Conservation (phyloP, 2,329 filamentous ascomycete genomes). For the Dothiorella sarmentorum region DNA sequence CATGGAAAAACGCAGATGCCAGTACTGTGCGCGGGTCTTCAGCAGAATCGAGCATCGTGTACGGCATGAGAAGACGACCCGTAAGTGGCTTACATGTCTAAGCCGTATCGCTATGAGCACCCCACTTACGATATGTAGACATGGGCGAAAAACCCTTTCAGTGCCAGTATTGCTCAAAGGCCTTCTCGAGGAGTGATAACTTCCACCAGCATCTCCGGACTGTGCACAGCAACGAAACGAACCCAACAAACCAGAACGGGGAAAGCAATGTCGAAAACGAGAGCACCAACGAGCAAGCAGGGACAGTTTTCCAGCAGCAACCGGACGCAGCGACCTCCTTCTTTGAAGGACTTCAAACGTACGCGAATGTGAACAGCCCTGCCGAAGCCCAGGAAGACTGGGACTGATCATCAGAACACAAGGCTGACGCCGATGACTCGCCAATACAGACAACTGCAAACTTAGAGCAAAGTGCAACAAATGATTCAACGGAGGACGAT, state of each 20-base stretch:
- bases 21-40: slow-evolving; percentile 8
- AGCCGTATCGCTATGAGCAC: background rate
- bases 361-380: slow-evolving; percentile 7
- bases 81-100: background rate
- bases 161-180: slow-evolving; percentile 13
- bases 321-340: background rate
- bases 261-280: background rate
- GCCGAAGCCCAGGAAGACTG: background rate
- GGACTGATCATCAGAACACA: slow-evolving; percentile 1
- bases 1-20: slow-evolving; percentile 12
- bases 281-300: background rate
- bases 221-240: slow-evolving; percentile 7
- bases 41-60: slow-evolving; percentile 16
- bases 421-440: slow-evolving; percentile 6
- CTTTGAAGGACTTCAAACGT: slow-evolving; percentile 14
- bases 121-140: background rate
- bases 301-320: slow-evolving; percentile 1
- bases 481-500: background rate
- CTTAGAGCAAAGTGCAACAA: background rate
- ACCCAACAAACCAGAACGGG: background rate
- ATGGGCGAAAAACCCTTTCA: slow-evolving; percentile 15
- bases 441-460: slow-evolving; percentile 6
- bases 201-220: slow-evolving; percentile 12
- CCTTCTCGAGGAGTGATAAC: slow-evolving; percentile 17
- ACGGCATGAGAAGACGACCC: slow-evolving; percentile 14